Evolutionary conservation across 495 filamentous ascomycete species (phyloP), one percentile per base, ranked within the genome.

Genomic region (Neurospora sp.): DNA sequence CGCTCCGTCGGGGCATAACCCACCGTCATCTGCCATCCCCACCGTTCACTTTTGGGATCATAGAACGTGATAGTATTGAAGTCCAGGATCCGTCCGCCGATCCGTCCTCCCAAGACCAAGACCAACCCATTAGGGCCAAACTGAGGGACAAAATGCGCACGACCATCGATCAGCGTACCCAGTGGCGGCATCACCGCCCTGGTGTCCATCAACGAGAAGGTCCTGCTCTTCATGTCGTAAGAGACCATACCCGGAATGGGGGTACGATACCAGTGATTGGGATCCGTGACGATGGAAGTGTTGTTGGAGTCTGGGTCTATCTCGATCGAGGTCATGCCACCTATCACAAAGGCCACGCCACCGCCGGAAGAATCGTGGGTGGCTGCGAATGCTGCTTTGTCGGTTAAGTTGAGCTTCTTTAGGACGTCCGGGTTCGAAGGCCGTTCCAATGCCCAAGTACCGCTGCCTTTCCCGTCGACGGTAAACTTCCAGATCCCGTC

Each of bases 31-130:
- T 85, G 83, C 39, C 39, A 78, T 23, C 81, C 79, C 75, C 74
- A 77, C 20, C 80, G 72, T 39, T 74, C 74, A 2, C 78, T 81
- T 14, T 75, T 76, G 18, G 84, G 82, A 48, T 85, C 83, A 71
- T 79, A 78, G 12, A 85, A 74, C 1, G 69, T 79, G 10, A 84
- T 41, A 14, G 69, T 72, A 20, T 78, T 75, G 70, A 82, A 77
- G 69, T 59, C 74, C 11, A 75, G 35, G 16, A 35, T 11, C 10
- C 7, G 6, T 48, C 9, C n/a, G 20, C 9, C 8, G 71, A 74
- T 8, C 7, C 20, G 2, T 8, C 18, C 83, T 10, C 81, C 83
- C 10, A 84, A 46, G 8, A 83, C 76, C 4, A 84, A 38, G 18
- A 84, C 38, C 37, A 84, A 40, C 0, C 83, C 83, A n/a, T 79